Conservation (phyloP, 2,329 filamentous ascomycete species). For the Claviceps pusilla region DNA sequence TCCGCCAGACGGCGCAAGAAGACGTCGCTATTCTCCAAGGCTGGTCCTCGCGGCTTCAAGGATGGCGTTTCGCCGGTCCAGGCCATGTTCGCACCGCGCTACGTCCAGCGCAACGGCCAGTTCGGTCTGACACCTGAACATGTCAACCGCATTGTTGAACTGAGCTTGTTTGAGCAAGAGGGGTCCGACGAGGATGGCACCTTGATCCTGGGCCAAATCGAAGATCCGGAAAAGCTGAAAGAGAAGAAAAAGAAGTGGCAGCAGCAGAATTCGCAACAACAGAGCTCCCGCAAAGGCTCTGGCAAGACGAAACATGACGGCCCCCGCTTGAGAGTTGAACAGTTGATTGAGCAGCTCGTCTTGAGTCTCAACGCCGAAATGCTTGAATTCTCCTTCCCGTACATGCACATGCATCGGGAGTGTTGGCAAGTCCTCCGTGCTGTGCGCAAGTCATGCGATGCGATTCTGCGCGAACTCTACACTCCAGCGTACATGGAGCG, state of each 20-base stretch:
- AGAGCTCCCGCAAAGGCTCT: background rate
- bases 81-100: conserved; percentile 17
- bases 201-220: conserved; percentile 6
- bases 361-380: conserved; percentile 22
- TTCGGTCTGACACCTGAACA: background rate
- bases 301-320: background rate
- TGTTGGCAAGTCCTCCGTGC: conserved; percentile 24
- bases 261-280: background rate
- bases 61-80: conserved; percentile 16
- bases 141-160: background rate
- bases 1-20: background rate
- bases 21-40: conserved; percentile 9
- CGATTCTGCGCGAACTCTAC: conserved; percentile 18
- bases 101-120: background rate
- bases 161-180: conserved; percentile 3
- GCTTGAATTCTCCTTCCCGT: conserved; percentile 24
- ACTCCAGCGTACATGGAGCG: conserved; percentile 21
- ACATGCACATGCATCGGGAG: conserved; percentile 23
- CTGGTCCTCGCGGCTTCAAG: conserved; percentile 15
- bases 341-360: conserved; percentile 18
- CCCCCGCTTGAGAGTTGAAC: conserved; percentile 6
- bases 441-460: conserved; percentile 17
- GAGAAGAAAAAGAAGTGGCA: conserved; percentile 3
- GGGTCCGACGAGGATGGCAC: conserved; percentile 8
- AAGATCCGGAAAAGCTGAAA: conserved; percentile 8